Evolutionary conservation across 2,329 filamentous ascomycete species (phyloP), one percentile per base, ranked within the genome.

Genomic region (Cercospora canescens): DNA sequence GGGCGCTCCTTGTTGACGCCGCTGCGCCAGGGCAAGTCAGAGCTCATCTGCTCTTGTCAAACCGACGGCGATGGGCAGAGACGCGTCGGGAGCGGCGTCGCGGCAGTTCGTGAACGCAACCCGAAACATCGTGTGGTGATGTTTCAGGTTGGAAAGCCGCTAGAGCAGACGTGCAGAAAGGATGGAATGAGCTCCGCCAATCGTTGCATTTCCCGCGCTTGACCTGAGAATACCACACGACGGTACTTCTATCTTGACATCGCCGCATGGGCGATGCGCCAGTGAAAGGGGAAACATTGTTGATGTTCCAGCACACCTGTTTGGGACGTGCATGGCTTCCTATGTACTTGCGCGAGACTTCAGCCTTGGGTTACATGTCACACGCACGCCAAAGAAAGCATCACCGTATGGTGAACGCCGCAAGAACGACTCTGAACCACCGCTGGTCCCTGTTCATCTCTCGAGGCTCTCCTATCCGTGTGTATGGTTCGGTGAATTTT

Each of bases 11-110:
- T 55, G 64, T 60, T 48, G n/a, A 52, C 54, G 60, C 41, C 59
- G 21, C 39, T 45, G 50, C 59, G 64, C 64, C 60, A 66, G 64
- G 64, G 60, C 48, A 62, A 63, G 60, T 54, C 60, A 35, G 52
- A 55, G 45, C 54, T 60, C 60, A 60, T 56, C 60, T 63, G 55
- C 30, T 32, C 12, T 41, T 16, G n/a, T 41, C 48, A 55, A 66
- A 63, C 50, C 60, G 52, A 45, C 18, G 18, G 14, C 35, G 55
- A 41, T 21, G 60, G 35, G 48, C 60, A 62, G 60, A 55, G 48
- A 62, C 60, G 60, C 37, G 52, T 57, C 60, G 45, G 35, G 30
- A 55, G 50, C 32, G 34, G 37, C 45, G 34, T n/a, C n/a, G n/a
- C 39, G 26, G 52, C 57, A 59, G 64, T 63, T 63, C 35, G 34